Conservation (phyloP, 257 asterid species). For the Henckelia pumila region DNA sequence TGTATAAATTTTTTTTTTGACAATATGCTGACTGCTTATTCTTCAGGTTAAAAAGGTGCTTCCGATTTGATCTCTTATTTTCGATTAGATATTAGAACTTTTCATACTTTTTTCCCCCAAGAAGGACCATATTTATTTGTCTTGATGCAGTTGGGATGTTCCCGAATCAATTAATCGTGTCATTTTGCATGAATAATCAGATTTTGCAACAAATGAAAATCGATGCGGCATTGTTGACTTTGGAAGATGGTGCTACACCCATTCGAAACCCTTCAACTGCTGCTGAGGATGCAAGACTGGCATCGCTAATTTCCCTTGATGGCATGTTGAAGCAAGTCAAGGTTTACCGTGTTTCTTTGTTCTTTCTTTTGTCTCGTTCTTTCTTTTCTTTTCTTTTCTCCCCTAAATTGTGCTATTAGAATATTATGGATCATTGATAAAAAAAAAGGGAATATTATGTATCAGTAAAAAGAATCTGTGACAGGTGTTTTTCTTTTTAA, state of each 20-base stretch:
- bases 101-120: not conserved
- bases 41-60: not conserved
- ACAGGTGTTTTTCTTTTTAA: constrained; percentile 22
- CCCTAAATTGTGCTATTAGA: constrained; percentile 11
- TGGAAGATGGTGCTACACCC: constrained; percentile 78
- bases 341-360: constrained; percentile 43
- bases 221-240: constrained; percentile 62
- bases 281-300: constrained; percentile 95
- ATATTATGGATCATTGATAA: constrained; percentile 21
- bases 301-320: constrained; percentile 90
- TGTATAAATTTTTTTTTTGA: no score
- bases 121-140: not conserved
- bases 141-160: constrained; percentile 1
- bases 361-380: not conserved
- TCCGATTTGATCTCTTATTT: not conserved
- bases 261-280: constrained; percentile 91
- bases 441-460: constrained; percentile 14
- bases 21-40: not conserved
- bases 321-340: constrained; percentile 87
- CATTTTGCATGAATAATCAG: constrained; percentile 39
- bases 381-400: not conserved
- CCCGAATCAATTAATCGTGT: not conserved
- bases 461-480: constrained; percentile 22
- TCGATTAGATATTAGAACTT: no score
- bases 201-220: constrained; percentile 89